Conservation (phyloP, 139 green algal species). For the Yamagishiella unicocca region DNA sequence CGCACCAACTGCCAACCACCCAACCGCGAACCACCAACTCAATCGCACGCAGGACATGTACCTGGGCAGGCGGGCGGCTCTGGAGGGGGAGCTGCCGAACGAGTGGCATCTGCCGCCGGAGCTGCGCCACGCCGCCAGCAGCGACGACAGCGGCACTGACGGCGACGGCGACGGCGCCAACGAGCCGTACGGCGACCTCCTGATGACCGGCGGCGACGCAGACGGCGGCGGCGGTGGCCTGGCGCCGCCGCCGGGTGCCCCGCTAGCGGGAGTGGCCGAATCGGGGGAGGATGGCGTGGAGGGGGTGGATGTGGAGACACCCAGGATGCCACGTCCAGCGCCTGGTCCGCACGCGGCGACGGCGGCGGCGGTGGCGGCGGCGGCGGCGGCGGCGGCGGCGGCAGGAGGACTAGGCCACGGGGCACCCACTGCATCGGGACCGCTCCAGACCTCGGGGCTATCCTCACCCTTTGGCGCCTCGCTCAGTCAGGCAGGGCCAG, state of each 20-base stretch:
- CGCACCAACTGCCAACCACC: no score
- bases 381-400: background rate
- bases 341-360: no score
- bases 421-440: background rate
- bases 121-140: background rate
- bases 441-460: no score
- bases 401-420: background rate
- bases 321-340: background rate
- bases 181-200: no score
- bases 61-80: background rate
- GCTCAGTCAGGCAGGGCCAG: no score
- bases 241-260: background rate
- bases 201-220: background rate
- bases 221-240: background rate
- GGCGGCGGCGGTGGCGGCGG: conserved; percentile 1
- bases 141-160: background rate
- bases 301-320: background rate
- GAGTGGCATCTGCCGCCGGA: conserved; percentile 27
- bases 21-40: no score
- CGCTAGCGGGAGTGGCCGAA: background rate
- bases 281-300: background rate
- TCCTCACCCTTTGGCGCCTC: no score
- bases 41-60: conserved; percentile 36
- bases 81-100: conserved; percentile 25
- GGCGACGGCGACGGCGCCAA: background rate